A percentile compares a stretch with the other conserved stretches of the same genome.
Conservation (phyloP, 1,284 basidiomycete species). For the Boletus mariae region DNA sequence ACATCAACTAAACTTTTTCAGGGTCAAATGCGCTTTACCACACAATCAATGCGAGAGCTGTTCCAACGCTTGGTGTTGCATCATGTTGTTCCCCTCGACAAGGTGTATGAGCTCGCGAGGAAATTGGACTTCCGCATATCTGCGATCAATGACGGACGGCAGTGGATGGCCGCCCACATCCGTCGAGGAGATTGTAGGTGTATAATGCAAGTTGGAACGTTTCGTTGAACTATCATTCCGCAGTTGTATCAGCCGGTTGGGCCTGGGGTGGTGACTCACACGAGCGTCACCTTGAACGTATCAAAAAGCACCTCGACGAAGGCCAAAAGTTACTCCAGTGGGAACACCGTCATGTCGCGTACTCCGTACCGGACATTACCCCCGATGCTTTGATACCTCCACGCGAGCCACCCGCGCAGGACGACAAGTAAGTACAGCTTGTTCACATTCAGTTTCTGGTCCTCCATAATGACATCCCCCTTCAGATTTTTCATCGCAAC, state of each 20-base stretch:
- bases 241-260: slow-evolving; percentile 34
- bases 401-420: slow-evolving; percentile 20
- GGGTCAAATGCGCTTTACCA: slow-evolving; percentile 38
- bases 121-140: slow-evolving; percentile 32
- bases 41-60: slow-evolving; percentile 24
- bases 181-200: slow-evolving; percentile 12
- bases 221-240: slow-evolving; percentile 1
- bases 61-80: slow-evolving; percentile 35
- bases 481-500: slow-evolving; percentile 44
- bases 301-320: slow-evolving; percentile 30
- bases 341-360: slow-evolving; percentile 15
- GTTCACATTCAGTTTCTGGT: neutral
- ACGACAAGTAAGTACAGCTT: slow-evolving; percentile 18
- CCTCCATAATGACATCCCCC: neutral
- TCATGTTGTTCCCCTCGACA: slow-evolving; percentile 29
- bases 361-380: slow-evolving; percentile 20
- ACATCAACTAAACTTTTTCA: slow-evolving; percentile 8
- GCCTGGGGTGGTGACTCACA: slow-evolving; percentile 33
- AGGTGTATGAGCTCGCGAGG: slow-evolving; percentile 31
- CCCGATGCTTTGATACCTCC: slow-evolving; percentile 17
- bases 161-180: slow-evolving; percentile 39
- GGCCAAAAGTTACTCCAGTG: slow-evolving; percentile 26
- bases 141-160: slow-evolving; percentile 30
- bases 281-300: slow-evolving; percentile 35
- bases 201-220: neutral